Evolutionary conservation across 768 basidiomycete genomes (phyloP).

Genomic region (Hydnomerulius pinastri): DNA sequence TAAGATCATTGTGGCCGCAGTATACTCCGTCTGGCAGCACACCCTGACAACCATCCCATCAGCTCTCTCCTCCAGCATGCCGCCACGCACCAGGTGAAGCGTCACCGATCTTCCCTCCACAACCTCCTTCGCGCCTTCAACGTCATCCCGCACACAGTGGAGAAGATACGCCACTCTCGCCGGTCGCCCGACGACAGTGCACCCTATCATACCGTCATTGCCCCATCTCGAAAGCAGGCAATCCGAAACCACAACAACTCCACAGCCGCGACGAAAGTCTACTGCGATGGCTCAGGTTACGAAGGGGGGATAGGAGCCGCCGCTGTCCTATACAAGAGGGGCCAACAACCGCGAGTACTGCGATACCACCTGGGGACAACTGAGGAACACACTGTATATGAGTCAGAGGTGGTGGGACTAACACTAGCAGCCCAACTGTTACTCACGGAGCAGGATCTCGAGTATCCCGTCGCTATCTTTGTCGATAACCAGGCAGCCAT

Average conservation of each 20-base stretch:
- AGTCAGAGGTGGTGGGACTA: constrained; percentile 3
- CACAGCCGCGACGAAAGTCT: not conserved
- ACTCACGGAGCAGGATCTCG: not conserved
- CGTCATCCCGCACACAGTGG: not conserved
- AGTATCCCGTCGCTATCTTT: not conserved
- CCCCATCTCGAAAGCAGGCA: rapidly evolving
- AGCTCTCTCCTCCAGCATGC: not conserved
- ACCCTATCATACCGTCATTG: not conserved
- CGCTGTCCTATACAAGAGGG: not conserved
- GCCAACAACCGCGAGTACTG: not conserved
- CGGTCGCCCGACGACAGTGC: not conserved
- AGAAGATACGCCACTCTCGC: not conserved
- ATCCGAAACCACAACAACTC: not conserved
- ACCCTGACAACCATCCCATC: not conserved
- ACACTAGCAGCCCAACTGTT: constrained; percentile 3
- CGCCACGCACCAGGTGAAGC: not conserved
- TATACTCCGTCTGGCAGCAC: not conserved
- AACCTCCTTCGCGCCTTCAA: not conserved
- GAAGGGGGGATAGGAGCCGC: not conserved
- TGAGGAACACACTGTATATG: constrained; percentile 4
- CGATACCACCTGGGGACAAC: constrained; percentile 13
- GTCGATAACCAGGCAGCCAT: constrained; percentile 10
- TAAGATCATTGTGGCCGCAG: constrained; percentile 3
- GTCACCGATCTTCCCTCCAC: not conserved
- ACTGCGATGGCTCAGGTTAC: not conserved